Base-by-base conservation (phyloP, 2,329 filamentous ascomycete genomes). In the Beauveria sp. region DNA sequence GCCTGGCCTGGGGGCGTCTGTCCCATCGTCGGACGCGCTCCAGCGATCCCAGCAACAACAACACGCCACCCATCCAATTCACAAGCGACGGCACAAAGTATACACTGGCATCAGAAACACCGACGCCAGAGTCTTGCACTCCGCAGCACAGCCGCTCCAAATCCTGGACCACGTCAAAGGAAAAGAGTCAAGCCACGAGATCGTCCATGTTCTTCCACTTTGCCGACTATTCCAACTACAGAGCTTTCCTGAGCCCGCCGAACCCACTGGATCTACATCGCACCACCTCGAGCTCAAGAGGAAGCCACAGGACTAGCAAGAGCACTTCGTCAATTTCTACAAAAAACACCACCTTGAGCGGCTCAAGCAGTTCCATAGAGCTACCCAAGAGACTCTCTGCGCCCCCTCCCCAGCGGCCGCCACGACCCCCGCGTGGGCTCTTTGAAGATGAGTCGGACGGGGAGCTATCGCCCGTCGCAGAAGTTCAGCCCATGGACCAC, bases 11-110 rank as follows among this genome's bases (percentile, higher is more conserved):
- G 60, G 60, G 54, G 26, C 60, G 60, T 47, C 22, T 57, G 28
- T 52, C 60, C 20, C 60, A 61, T 18, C 53, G 54, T 16, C 53
- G 60, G 7, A 41, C 54, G 16, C 60, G 60, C 26, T 61, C 60
- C 16, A 48, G 54, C 14, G 54, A 53, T 14, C 16, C 54, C 14
- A 30, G 22, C 47, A 53, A 16, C 53, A 52, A 16, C 52, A 46
- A 40, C 2, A 12, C 43, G 3, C 22, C 50, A 12, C 58, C 51
- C 28, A 34, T 61, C 9, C 30, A 48, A 44, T 55, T 61, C 22
- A 61, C 58, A 14, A 54, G 28, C n/a, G 22, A 61, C 20, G 58
- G 58, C 41, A 55, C 58, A 30, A 47, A 14, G 41, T 61, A 61
- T 28, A 48, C 51, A 3, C 43, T 52, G 16, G 43, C 52, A 34